Evolutionary conservation across 1,284 basidiomycete species (phyloP).

Genomic region (Cutaneotrichosporon curvatum): DNA sequence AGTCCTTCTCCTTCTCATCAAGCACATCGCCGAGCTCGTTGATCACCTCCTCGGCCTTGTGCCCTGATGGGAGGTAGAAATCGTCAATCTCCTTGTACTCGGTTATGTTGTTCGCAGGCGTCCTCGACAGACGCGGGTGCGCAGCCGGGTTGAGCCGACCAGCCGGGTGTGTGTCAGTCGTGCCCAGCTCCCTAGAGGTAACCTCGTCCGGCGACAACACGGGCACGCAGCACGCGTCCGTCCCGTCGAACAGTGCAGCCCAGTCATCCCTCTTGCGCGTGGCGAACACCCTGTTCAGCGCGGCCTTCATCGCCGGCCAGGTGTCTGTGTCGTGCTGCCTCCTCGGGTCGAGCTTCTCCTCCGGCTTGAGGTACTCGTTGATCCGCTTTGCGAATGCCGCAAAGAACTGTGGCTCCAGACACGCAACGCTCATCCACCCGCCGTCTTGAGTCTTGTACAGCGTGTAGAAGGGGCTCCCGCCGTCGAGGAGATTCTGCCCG

Average conservation of each 20-base stretch:
- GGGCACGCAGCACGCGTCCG: slow-evolving; percentile 13
- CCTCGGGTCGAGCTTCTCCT: neutral
- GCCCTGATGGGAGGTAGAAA: slow-evolving; percentile 6
- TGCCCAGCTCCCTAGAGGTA: slow-evolving; percentile 3
- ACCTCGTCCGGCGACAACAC: slow-evolving; percentile 9
- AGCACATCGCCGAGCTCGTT: neutral
- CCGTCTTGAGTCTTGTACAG: slow-evolving; percentile 10
- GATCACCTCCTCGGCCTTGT: neutral
- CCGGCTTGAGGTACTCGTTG: neutral
- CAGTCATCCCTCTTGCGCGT: slow-evolving; percentile 12
- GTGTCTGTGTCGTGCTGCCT: slow-evolving; percentile 4
- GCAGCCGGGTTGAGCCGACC: slow-evolving; percentile 1
- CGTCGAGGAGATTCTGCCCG: slow-evolving; percentile 16
- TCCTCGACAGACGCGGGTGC: slow-evolving; percentile 7
- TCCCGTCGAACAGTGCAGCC: slow-evolving; percentile 10
- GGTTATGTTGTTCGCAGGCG: neutral
- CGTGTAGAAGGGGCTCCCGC: slow-evolving; percentile 15
- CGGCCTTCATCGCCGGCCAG: slow-evolving; percentile 7
- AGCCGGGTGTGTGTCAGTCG: neutral
- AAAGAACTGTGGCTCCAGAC: slow-evolving; percentile 20
- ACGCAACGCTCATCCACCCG: slow-evolving; percentile 11
- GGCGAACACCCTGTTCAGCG: slow-evolving; percentile 5
- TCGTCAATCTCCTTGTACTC: slow-evolving; percentile 1
- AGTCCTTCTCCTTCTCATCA: neutral
- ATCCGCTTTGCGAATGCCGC: slow-evolving; percentile 8